These are phyloP conservation scores for Scheffersomyces illinoinensis DNA, from an alignment of 1,139 yeast genomes.

Conservation along the genomic window DNA sequence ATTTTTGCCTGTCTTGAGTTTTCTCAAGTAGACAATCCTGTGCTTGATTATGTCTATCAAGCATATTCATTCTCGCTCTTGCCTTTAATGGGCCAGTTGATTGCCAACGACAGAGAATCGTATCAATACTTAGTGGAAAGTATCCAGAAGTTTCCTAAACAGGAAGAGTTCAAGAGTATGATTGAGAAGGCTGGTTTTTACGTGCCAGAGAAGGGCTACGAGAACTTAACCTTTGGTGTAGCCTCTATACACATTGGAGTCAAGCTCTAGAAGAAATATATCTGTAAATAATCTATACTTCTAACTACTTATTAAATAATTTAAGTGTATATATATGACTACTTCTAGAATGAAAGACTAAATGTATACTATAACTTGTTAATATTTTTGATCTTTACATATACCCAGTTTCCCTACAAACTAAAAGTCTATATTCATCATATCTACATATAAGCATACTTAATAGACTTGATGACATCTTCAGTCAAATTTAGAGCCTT, in stretches of 20 bases:
- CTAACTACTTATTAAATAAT: neutral
- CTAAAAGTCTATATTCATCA: neutral
- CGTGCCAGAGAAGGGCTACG: constrained; percentile 85
- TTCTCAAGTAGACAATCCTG: constrained; percentile 82
- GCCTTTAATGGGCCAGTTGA: constrained; percentile 93
- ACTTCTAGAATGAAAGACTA: neutral
- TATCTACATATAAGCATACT: constrained; percentile 7
- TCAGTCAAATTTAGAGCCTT: constrained; percentile 34
- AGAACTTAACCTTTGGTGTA: constrained; percentile 92
- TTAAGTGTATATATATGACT: constrained; percentile 2
- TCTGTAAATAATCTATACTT: neutral
- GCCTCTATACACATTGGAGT: constrained; percentile 97
- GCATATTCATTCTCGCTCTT: constrained; percentile 85
- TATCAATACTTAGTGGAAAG: constrained; percentile 95
- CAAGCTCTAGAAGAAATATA: constrained; percentile 46
- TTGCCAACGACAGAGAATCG: constrained; percentile 93
- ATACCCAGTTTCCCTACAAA: neutral
- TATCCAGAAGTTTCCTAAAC: constrained; percentile 87
- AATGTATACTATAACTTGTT: neutral
- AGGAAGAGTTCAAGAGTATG: constrained; percentile 88
- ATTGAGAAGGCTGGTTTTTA: constrained; percentile 94
- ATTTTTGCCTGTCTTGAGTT: constrained; percentile 95
- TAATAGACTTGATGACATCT: constrained; percentile 25
- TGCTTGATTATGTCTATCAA: constrained; percentile 74
- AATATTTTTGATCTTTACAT: too few relatives aligned